phyloP scores from a whole-genome alignment of 176 grass and related monocot genomes.

The Phoenix roebelenii region DNA sequence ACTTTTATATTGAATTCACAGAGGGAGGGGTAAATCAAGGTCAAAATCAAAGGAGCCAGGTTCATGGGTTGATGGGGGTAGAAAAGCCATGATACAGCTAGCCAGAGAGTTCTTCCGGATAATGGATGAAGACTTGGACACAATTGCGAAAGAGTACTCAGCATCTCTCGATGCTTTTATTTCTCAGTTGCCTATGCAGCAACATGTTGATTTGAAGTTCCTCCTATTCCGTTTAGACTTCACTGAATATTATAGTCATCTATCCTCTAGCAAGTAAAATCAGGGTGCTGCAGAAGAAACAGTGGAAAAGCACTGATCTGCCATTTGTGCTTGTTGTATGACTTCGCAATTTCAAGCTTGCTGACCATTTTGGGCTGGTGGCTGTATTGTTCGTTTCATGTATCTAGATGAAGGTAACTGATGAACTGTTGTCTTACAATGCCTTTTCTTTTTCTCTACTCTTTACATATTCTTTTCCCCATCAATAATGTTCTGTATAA shows the following conservation, averaged over 20 bases:
- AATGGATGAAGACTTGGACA: conserved; percentile 96
- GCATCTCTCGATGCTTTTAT: conserved; percentile 82
- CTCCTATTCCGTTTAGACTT: conserved; percentile 90
- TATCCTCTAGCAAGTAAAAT: conserved; percentile 48
- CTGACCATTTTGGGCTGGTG: conserved; percentile 2
- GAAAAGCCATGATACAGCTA: conserved; percentile 78
- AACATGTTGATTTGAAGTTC: conserved; percentile 92
- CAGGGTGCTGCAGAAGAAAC: neutral
- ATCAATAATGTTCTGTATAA: conserved; percentile 2
- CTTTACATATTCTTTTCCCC: conserved; percentile 3
- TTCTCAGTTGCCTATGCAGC: conserved; percentile 74
- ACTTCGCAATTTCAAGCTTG: conserved; percentile 24
- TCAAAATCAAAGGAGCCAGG: conserved; percentile 52
- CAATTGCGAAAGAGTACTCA: conserved; percentile 77
- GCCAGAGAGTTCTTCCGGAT: conserved; percentile 60
- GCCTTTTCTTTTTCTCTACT: conserved; percentile 7
- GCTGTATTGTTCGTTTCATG: neutral
- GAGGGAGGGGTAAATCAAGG: conserved; percentile 54
- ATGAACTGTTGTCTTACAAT: conserved; percentile 1
- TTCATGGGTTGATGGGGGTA: conserved; percentile 52
- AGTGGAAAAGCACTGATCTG: conserved; percentile 13
- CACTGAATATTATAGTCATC: conserved; percentile 80
- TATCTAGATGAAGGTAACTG: neutral
- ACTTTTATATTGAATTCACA: conserved; percentile 17
- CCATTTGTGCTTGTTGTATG: conserved; percentile 15